phyloP scores from a whole-genome alignment of 2,329 filamentous ascomycete genomes.

The Talaromyces sp. region DNA sequence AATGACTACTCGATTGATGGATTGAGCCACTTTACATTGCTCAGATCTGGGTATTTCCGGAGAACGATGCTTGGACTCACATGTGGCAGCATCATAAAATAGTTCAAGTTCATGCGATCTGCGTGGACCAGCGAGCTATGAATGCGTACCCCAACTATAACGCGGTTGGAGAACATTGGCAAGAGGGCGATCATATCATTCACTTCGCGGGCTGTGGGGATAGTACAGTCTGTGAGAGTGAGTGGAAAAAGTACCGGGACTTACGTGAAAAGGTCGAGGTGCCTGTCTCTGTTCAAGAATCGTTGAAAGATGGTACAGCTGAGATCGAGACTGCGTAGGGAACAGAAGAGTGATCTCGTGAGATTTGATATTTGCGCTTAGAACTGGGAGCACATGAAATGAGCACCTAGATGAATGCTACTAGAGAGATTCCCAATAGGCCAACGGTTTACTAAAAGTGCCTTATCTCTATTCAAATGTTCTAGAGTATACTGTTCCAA shows the following conservation, averaged over 20 bases:
- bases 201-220: conserved; percentile 15
- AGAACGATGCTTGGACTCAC: conserved; percentile 10
- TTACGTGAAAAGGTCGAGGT: conserved; percentile 9
- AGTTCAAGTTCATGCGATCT: conserved; percentile 8
- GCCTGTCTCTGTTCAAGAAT: conserved; percentile 3
- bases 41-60: conserved; percentile 14
- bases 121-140: conserved; percentile 10
- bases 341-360: background rate
- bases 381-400: too few relatives aligned
- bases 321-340: conserved; percentile 10
- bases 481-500: too few relatives aligned
- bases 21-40: conserved; percentile 14
- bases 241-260: conserved; percentile 11
- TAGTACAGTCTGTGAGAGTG: background rate
- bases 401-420: too few relatives aligned
- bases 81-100: conserved; percentile 16
- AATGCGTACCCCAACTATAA: conserved; percentile 14
- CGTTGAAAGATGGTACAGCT: conserved; percentile 6
- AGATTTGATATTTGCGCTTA: background rate
- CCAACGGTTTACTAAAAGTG: too few relatives aligned
- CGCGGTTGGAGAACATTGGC: conserved; percentile 8
- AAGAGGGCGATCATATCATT: conserved; percentile 8
- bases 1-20: conserved; percentile 14
- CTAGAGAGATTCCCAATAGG: too few relatives aligned
- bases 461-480: too few relatives aligned